Evolutionary conservation across 805 yeast species (phyloP), one percentile per base, ranked within the genome.

Genomic region (Metschnikowia cerradonensis): DNA sequence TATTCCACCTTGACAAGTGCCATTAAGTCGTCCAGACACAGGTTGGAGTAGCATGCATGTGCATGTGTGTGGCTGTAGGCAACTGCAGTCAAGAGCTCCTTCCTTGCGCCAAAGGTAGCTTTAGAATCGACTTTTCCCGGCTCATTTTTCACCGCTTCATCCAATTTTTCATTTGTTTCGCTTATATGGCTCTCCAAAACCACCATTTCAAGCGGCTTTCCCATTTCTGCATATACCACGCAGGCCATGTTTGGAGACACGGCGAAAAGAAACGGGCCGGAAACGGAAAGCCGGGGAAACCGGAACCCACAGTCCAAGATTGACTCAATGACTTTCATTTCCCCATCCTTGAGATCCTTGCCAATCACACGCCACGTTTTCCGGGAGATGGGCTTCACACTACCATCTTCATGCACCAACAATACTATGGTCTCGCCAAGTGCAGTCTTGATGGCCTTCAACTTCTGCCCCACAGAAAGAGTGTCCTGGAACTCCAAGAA

Each of bases 11-110:
- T 81, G 14, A 83, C 73, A 2, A 86, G 69, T 1, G 79, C 76
- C 36, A 86, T 68, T 48, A 90, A 64, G 58, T 90, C 96, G 60
- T 89, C 96, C 3, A 85, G 77, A 49, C 81, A 78, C 7, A 80
- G 70, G 47, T 80, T 85, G 43, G 83, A 75, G 64, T 84, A 87
- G 58, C 91, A 88, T 0, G 90, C 80, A 49, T 78, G 76, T 0
- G 94, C 81, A 63, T 87, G 90, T 6, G 82, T 68, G 30, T 52
- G 55, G 34, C 47, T 44, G 30, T 78, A 73, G 0, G 95, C 88
- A 46, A 88, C 66, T 0, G 81, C 84, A 0, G 87, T 76, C 0
- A 81, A 67, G 1, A 75, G 57, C n/a, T 42, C 45, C 13, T 33
- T 33, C 17, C 19, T 32, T 19, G 23, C 15, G 15, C 13, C 23